Percentiles rank a stretch among this genome's conserved stretches.
These are phyloP conservation scores for Phialemonium atrogriseum DNA, from an alignment of 2,329 filamentous ascomycete species.

Conservation along the genomic window DNA sequence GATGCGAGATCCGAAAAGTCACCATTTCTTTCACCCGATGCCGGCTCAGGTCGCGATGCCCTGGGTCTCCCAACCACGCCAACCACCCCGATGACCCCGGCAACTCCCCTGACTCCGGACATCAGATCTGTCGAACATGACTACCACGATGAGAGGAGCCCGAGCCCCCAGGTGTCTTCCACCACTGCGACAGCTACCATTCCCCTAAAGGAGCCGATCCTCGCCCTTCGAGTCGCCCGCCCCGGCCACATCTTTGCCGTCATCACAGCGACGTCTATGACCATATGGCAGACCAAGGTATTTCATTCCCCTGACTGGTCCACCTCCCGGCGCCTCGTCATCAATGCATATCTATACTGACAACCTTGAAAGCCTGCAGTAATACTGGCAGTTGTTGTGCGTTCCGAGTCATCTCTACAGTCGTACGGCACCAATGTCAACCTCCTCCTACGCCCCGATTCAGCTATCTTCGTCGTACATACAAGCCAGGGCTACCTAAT, in stretches of 20 bases:
- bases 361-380: slow-evolving; percentile 62
- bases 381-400: slow-evolving; percentile 74
- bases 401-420: slow-evolving; percentile 69
- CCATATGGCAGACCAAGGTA: slow-evolving; percentile 96
- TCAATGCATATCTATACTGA: slow-evolving; percentile 6
- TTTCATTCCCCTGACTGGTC: slow-evolving; percentile 15
- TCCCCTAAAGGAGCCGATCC: slow-evolving; percentile 54
- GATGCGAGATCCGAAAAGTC: slow-evolving; percentile 15
- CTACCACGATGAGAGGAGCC: slow-evolving; percentile 25
- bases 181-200: slow-evolving; percentile 25
- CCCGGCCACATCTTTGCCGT: slow-evolving; percentile 78
- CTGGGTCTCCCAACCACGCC: slow-evolving; percentile 24
- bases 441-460: slow-evolving; percentile 82
- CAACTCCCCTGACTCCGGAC: slow-evolving; percentile 47
- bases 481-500: slow-evolving; percentile 82
- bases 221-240: slow-evolving; percentile 69
- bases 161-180: slow-evolving; percentile 18
- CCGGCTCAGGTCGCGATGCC: slow-evolving; percentile 22
- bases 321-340: neutral
- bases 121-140: slow-evolving; percentile 53
- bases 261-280: slow-evolving; percentile 75
- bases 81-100: slow-evolving; percentile 35
- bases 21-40: slow-evolving; percentile 14
- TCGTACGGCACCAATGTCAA: slow-evolving; percentile 81
- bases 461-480: slow-evolving; percentile 83